phyloP scores from a whole-genome alignment of 768 basidiomycete species.

The Suillus subluteus region DNA sequence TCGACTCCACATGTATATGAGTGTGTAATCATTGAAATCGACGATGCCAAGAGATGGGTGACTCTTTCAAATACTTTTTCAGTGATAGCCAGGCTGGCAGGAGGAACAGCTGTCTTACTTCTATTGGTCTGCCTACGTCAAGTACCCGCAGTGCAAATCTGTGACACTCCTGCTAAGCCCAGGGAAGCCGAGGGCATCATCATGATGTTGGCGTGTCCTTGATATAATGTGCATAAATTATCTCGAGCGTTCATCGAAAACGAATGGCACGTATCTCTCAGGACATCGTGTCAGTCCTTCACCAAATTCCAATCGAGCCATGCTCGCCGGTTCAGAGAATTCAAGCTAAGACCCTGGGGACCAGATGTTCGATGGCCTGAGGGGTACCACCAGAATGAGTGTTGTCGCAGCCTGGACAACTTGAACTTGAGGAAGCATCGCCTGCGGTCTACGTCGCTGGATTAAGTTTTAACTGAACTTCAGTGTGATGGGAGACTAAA shows the following conservation, averaged over 20 bases:
- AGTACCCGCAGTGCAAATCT: constrained; percentile 80
- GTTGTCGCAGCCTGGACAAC: neutral
- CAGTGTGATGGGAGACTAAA: neutral
- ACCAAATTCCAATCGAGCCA: neutral
- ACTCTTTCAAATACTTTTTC: constrained; percentile 63
- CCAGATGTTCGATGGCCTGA: neutral
- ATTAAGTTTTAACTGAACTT: neutral
- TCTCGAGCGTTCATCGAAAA: neutral
- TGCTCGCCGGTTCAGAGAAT: neutral
- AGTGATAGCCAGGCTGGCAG: constrained; percentile 41
- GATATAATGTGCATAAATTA: neutral
- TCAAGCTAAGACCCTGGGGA: neutral
- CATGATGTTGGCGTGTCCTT: neutral
- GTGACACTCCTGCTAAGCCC: constrained; percentile 50
- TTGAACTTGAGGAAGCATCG: neutral
- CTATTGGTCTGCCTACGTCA: constrained; percentile 19
- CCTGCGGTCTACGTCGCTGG: neutral
- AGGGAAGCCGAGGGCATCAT: neutral
- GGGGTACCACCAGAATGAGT: neutral
- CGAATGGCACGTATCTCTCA: neutral
- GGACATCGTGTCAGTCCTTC: constrained; percentile 27
- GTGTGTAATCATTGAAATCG: constrained; percentile 75
- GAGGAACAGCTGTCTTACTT: neutral
- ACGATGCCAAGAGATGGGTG: constrained; percentile 76
- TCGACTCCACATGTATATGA: constrained; percentile 79